These are phyloP conservation scores for Aegilops tauschii DNA, from an alignment of 176 grass and related monocot species.

Conservation along the genomic window DNA sequence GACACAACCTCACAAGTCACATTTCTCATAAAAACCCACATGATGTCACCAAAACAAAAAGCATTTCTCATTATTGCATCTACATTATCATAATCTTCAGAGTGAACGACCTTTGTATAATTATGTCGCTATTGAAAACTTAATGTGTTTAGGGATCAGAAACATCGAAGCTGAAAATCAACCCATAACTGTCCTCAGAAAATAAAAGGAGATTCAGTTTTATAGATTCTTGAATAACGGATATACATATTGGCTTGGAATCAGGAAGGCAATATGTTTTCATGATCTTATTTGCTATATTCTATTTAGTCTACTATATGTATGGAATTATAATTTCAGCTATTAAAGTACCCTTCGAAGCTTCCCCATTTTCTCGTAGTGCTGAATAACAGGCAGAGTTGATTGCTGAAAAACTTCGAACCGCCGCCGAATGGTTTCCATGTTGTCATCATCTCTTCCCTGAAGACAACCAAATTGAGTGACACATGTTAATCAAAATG, in stretches of 20 bases:
- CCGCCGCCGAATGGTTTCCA: slow-evolving; percentile 41
- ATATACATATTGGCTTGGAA: no score
- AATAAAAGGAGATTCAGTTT: no score
- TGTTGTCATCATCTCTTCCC: slow-evolving; percentile 60
- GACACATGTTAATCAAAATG: not conserved
- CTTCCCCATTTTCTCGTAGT: slow-evolving; percentile 48
- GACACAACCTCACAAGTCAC: not conserved
- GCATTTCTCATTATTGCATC: not conserved
- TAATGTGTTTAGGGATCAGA: not conserved
- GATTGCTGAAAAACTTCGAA: slow-evolving; percentile 49
- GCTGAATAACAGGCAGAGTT: slow-evolving; percentile 50
- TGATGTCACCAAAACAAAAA: not conserved
- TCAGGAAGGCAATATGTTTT: not conserved
- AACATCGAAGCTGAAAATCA: no score
- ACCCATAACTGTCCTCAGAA: no score
- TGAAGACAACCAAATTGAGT: not conserved
- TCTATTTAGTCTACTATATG: not conserved
- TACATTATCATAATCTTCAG: not conserved
- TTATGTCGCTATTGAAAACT: not conserved
- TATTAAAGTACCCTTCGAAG: slow-evolving; percentile 39
- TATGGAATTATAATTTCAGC: not conserved
- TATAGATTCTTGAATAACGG: no score
- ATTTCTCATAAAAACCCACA: not conserved
- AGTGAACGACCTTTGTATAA: not conserved
- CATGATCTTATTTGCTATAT: not conserved